phyloP scores from a whole-genome alignment of 805 yeast genomes.

The Myxozyma lipomycoides region DNA sequence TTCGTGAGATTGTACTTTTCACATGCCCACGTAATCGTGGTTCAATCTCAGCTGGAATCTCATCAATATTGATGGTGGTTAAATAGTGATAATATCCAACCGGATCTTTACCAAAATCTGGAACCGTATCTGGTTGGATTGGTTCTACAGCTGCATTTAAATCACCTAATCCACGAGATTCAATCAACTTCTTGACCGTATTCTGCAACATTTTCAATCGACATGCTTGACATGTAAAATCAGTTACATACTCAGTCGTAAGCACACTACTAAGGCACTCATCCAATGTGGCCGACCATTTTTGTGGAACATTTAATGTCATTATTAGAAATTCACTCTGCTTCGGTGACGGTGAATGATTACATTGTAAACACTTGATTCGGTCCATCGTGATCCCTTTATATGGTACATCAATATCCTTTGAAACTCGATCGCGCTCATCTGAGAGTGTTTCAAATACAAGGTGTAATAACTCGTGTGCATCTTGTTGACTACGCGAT shows the following conservation, averaged over 20 bases:
- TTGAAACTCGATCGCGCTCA: conserved; percentile 45
- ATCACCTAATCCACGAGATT: neutral
- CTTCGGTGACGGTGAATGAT: conserved; percentile 54
- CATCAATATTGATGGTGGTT: conserved; percentile 55
- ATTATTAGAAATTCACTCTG: conserved; percentile 63
- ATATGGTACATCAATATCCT: conserved; percentile 52
- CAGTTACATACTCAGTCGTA: conserved; percentile 69
- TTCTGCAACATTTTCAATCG: conserved; percentile 38
- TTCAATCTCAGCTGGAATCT: conserved; percentile 47
- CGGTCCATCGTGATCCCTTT: conserved; percentile 62
- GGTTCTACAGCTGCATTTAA: no score
- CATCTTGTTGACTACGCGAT: conserved; percentile 73
- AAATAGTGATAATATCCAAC: conserved; percentile 40
- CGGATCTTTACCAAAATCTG: conserved; percentile 28
- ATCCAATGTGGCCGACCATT: conserved; percentile 45
- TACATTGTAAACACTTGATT: conserved; percentile 67
- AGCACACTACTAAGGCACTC: conserved; percentile 55
- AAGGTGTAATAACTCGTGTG: conserved; percentile 84
- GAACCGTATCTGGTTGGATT: conserved; percentile 2
- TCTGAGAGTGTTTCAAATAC: conserved; percentile 71
- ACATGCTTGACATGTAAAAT: conserved; percentile 70
- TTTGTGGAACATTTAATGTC: conserved; percentile 70
- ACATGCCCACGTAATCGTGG: conserved; percentile 42
- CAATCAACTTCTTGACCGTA: neutral
- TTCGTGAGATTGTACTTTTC: conserved; percentile 62